Percentiles rank a stretch among this genome's conserved stretches.
These are phyloP conservation scores for Hirsutella rhossiliensis DNA, from an alignment of 2,329 filamentous ascomycete species.

Conservation along the genomic window DNA sequence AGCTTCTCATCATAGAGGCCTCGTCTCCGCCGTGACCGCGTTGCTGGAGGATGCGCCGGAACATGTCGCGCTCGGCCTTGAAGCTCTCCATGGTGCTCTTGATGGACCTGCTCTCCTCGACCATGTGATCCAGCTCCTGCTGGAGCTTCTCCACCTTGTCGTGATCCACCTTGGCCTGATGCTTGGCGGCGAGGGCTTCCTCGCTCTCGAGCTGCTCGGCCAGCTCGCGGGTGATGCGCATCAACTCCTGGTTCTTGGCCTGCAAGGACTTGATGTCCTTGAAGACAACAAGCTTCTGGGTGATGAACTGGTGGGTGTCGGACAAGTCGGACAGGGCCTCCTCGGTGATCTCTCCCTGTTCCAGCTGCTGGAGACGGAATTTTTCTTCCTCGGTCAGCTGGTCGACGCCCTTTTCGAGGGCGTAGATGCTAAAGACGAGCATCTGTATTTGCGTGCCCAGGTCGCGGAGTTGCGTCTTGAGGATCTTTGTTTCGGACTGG, in stretches of 20 bases:
- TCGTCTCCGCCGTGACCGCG: constrained; percentile 48
- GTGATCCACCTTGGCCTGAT: constrained; percentile 50
- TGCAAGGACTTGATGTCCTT: constrained; percentile 76
- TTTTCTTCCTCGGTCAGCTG: constrained; percentile 61
- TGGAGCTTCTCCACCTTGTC: constrained; percentile 64
- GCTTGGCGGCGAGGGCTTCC: constrained; percentile 59
- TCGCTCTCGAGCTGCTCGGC: constrained; percentile 86
- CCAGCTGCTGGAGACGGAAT: constrained; percentile 63
- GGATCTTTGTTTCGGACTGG: constrained; percentile 60
- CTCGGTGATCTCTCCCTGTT: constrained; percentile 62
- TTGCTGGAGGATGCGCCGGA: constrained; percentile 84
- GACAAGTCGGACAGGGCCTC: constrained; percentile 62
- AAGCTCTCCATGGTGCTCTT: constrained; percentile 82
- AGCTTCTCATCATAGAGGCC: constrained; percentile 59
- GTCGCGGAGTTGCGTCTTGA: constrained; percentile 80
- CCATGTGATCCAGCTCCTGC: constrained; percentile 59
- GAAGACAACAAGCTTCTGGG: constrained; percentile 80
- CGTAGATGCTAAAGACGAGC: constrained; percentile 75
- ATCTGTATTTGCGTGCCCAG: constrained; percentile 84
- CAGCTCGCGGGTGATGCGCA: constrained; percentile 72
- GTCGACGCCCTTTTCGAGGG: constrained; percentile 66
- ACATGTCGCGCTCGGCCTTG: constrained; percentile 93
- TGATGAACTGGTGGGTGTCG: constrained; percentile 81
- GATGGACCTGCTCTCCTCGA: constrained; percentile 76
- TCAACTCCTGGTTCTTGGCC: constrained; percentile 73